These are phyloP conservation scores for Cytauxzoon felis DNA, from an alignment of 169 alveolate genomes.

Conservation along the genomic window DNA sequence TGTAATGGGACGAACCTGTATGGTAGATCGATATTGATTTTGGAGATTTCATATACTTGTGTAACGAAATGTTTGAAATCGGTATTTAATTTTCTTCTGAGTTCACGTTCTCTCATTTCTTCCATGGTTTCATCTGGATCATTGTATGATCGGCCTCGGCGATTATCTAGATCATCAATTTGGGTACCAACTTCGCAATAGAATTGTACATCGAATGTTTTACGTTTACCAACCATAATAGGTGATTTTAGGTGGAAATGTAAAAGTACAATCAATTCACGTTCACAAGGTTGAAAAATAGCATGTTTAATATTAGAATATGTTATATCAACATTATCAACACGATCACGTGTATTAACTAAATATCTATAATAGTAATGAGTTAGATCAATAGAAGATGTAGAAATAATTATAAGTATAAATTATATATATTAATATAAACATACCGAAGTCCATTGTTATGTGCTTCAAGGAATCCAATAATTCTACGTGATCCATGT, in stretches of 20 bases:
- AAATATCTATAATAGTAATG: conserved; percentile 55
- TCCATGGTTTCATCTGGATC: conserved; percentile 95
- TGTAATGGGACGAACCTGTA: conserved; percentile 83
- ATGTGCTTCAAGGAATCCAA: conserved; percentile 95
- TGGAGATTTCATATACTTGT: conserved; percentile 65
- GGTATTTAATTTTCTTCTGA: conserved; percentile 84
- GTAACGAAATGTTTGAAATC: conserved; percentile 86
- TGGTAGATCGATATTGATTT: conserved; percentile 68
- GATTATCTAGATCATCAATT: conserved; percentile 92
- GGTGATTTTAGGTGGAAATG: conserved; percentile 92
- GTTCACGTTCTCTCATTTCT: conserved; percentile 93
- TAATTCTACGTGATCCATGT: conserved; percentile 78
- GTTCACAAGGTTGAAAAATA: conserved; percentile 94
- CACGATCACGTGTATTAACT: conserved; percentile 71
- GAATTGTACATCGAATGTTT: conserved; percentile 91
- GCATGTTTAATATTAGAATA: conserved; percentile 93
- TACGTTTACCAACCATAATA: conserved; percentile 92
- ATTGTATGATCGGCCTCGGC: conserved; percentile 81
- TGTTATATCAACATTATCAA: conserved; percentile 86
- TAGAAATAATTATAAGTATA: background rate
- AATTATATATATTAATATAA: conserved; percentile 27
- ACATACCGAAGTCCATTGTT: conserved; percentile 88
- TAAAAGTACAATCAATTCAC: conserved; percentile 90
- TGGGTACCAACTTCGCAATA: conserved; percentile 94
- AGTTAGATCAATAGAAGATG: no score